Evolutionary conservation across 169 alveolate genomes (phyloP).

Genomic region (Theileria annulata): DNA sequence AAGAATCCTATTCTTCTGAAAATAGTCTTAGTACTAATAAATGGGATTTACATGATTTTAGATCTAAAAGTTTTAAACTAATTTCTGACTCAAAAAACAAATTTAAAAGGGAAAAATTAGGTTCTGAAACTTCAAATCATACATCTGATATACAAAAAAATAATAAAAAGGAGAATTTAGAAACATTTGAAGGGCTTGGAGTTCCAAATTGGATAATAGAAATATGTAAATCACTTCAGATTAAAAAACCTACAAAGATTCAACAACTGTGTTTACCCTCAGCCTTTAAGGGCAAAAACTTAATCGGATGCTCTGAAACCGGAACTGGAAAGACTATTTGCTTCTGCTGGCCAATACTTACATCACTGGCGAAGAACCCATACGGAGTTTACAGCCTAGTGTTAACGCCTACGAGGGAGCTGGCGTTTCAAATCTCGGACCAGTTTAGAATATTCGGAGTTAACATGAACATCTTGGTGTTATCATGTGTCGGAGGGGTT

Average conservation of each 20-base stretch:
- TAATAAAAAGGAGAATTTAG: background rate
- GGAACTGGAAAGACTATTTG: conserved; percentile 99
- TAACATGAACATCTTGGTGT: conserved; percentile 82
- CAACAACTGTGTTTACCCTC: conserved; percentile 88
- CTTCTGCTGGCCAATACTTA: conserved; percentile 93
- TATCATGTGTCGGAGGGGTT: conserved; percentile 91
- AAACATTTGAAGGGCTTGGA: conserved; percentile 69
- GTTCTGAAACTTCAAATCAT: background rate
- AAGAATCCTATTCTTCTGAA: background rate
- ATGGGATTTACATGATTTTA: conserved; percentile 35
- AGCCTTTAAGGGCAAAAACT: conserved; percentile 85
- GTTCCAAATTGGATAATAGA: conserved; percentile 76
- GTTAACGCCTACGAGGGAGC: conserved; percentile 96
- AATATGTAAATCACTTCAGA: conserved; percentile 66
- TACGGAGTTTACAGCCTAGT: conserved; percentile 93
- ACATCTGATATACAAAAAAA: background rate
- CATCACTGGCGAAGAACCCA: conserved; percentile 91
- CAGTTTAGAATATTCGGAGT: conserved; percentile 90
- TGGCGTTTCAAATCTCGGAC: conserved; percentile 94
- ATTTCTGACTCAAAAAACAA: conserved; percentile 10
- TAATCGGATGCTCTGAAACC: conserved; percentile 93
- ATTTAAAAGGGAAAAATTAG: background rate
- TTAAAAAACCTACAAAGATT: conserved; percentile 86
- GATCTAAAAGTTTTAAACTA: conserved; percentile 16
- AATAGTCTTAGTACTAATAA: background rate